Conservation (phyloP, 148 eudicot species). For the Selenicereus undatus region DNA sequence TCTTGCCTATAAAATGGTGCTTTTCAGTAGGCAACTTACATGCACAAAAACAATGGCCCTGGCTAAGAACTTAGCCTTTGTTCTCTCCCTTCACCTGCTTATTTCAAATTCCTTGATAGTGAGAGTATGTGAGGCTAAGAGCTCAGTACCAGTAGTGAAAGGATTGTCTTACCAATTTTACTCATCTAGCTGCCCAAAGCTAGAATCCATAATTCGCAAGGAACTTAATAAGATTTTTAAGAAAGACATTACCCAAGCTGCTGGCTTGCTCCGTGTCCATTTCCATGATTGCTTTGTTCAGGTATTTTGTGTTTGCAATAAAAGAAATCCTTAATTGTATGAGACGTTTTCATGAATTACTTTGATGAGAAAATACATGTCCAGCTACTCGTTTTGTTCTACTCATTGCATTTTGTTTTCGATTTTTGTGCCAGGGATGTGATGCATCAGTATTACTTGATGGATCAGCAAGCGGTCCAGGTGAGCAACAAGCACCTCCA, state of each 20-base stretch:
- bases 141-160: neutral
- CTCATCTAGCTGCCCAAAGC: neutral
- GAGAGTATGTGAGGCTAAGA: neutral
- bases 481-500: constrained; percentile 39
- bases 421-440: constrained; percentile 35
- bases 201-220: neutral
- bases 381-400: neutral
- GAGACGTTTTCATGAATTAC: too few species aligned
- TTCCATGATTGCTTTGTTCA: constrained; percentile 15
- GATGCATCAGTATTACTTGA: constrained; percentile 44
- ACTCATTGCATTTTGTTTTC: too few species aligned
- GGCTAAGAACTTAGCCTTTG: neutral
- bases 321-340: neutral
- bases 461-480: constrained; percentile 38
- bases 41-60: neutral
- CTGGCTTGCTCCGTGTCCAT: neutral
- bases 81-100: neutral
- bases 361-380: too few species aligned
- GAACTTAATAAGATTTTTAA: neutral
- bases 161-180: neutral
- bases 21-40: neutral
- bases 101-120: neutral
- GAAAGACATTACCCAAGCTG: neutral
- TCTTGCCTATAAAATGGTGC: neutral
- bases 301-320: neutral